phyloP scores from a whole-genome alignment of 129 eudicot species.

The Ambrosia artemisiifolia region DNA sequence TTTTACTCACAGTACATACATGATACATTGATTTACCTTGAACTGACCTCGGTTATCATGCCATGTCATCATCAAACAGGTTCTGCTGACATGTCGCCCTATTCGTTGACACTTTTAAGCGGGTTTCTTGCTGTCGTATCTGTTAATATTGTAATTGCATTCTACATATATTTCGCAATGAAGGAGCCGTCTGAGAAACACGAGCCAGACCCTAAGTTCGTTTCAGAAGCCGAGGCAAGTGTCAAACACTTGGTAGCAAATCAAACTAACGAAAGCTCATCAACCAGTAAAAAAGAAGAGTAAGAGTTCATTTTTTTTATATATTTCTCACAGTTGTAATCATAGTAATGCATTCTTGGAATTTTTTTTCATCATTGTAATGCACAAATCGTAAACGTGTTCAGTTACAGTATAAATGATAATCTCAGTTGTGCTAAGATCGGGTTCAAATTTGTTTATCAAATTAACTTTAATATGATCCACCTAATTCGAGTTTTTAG shows the following conservation, averaged over 20 bases:
- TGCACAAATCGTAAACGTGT: background rate
- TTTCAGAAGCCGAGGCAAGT: slow-evolving; percentile 80
- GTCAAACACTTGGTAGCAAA: slow-evolving; percentile 35
- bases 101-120: slow-evolving; percentile 60
- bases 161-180: slow-evolving; percentile 78
- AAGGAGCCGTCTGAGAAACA: slow-evolving; percentile 69
- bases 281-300: slow-evolving; percentile 39
- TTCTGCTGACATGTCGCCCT: slow-evolving; percentile 46
- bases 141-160: slow-evolving; percentile 67
- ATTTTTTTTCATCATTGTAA: background rate
- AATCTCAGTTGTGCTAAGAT: no score
- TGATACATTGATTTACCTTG: background rate
- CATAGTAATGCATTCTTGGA: background rate
- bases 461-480: no score
- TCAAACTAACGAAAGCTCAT: slow-evolving; percentile 31
- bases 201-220: slow-evolving; percentile 76
- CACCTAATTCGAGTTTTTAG: no score
- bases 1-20: background rate
- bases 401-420: background rate
- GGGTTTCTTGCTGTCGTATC: slow-evolving; percentile 85
- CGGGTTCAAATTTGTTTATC: no score
- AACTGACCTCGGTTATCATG: background rate
- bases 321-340: slow-evolving; percentile 3
- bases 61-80: slow-evolving; percentile 36
- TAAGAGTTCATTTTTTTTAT: slow-evolving; percentile 7